Base-by-base conservation (phyloP, 1,284 basidiomycete genomes). In the Vanrija sp. region DNA sequence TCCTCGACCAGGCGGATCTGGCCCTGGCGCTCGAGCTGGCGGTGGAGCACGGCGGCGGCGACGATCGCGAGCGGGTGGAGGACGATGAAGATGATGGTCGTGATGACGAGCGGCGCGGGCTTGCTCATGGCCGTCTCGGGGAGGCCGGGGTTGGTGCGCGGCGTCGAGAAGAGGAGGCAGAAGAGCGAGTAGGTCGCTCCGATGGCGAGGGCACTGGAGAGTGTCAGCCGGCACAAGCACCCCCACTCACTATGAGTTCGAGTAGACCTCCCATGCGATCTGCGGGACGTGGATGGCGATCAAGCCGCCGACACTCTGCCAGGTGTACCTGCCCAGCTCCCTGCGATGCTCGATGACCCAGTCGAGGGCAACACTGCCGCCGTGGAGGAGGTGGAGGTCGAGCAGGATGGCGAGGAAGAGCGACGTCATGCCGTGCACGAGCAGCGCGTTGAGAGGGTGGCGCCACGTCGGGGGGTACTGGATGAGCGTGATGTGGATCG, bases 361-460 rank as follows among this genome's bases (percentile, higher is more conserved):
- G 18, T 71, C 72, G 24, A 79, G 65, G 7, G 76, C 75, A 51
- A 80, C 72, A 66, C 79, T 78, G 4, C 78, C 76, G 54, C 77
- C 77, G 64, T 80, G 78, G 49, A 77, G 65, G 58, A 78, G 69
- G 53, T 79, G 77, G 51, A 79, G 68, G 51, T 76, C 66, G 56
- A 78, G 72, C 4, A 78, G 74, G 58, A 79, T 69, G 25, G 76
- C 71, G 37, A 78, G 71, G 59, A 80, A 72, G 53, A 81, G 68
- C 23, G 76, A 75, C 66, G 78, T 73, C 3, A 78, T 78, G 0
- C 78, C 74, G 63, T 79, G 78, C 59, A 80, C 75, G 59, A 80
- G 77, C 10, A 79, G 50, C 49, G 77, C 75, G 65, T 79, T 78
- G 49, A 80, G 63, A 12, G 78, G 79, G 48, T 76, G 72, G 25